These are phyloP conservation scores for Neurospora pannonica DNA, from an alignment of 495 filamentous ascomycete species.

Conservation along the genomic window DNA sequence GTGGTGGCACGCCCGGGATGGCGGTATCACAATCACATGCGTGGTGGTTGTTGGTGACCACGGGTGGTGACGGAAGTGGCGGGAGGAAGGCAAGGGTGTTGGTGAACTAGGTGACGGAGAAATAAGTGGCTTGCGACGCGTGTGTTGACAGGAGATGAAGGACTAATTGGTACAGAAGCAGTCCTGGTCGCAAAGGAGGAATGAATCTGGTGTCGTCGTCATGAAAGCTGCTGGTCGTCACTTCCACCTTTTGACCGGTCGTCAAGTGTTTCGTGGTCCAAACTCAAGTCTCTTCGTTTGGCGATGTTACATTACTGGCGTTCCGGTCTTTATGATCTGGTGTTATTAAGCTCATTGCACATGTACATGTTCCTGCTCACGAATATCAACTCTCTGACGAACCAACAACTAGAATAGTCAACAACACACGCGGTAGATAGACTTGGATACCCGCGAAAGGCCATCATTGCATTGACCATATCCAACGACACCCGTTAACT, in stretches of 20 bases:
- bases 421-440: not conserved
- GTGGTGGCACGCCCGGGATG: not conserved
- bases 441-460: not conserved
- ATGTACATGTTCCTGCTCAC: not conserved
- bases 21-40: not conserved
- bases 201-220: not conserved
- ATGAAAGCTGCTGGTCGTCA: not conserved
- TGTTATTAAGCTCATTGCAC: not conserved
- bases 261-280: not conserved
- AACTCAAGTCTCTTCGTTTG: not conserved
- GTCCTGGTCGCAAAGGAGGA: not conserved
- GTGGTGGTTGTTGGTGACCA: not conserved
- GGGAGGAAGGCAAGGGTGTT: not conserved
- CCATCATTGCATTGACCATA: not conserved
- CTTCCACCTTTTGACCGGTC: not conserved
- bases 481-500: not conserved
- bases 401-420: not conserved
- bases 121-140: not conserved
- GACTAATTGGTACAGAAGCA: not conserved
- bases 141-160: not conserved
- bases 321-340: not conserved
- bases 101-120: not conserved
- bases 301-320: not conserved
- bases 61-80: not conserved
- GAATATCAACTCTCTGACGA: not conserved